Base-by-base conservation (phyloP, 495 filamentous ascomycete genomes). In the Trichoderma virens region DNA sequence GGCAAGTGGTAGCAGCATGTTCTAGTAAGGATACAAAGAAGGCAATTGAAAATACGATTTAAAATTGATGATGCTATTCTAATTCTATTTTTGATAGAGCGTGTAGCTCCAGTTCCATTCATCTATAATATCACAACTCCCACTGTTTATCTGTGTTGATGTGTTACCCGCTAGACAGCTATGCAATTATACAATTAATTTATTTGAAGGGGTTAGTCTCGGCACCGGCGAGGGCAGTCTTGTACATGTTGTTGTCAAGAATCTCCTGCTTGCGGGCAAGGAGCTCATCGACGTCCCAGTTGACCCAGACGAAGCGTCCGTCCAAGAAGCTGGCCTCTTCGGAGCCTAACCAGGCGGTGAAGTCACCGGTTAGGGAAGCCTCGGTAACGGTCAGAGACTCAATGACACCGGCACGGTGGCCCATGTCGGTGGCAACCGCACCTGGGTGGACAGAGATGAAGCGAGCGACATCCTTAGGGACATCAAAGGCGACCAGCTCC, bases 241-340 rank as follows among this genome's bases (percentile, higher is more conserved):
- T 18, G n/a, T 20, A 47, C 6, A 47, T 7, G n/a, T 47, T 47
- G 20, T 23, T 11, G 4, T 32, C 39, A 0, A 60, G 4, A 43
- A 60, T 64, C 63, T 64, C 63, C 4, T 64, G 31, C 63, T 60
- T 59, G 2, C 63, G 30, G 14, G 35, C 63, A 35, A 69, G 67
- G 47, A 82, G 65, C 68, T 81, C 78, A 4, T 76, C 73, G 5
- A 80, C 75, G 68, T 82, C 80, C 79, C 79, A 83, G 65, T 80
- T 79, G 3, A 67, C 69, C 69, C 71, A 80, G 0, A 78, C 69
- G 16, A 73, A 71, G 59, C 70, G 74, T 8, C 76, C 76, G n/a
- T 69, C 73, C 28, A 81, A 64, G 64, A 79, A 80, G 8, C 64
- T 66, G 6, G 77, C 75, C 63, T 82, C 74, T 0, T 67, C 66